Base-by-base conservation (phyloP, 2,329 filamentous ascomycete species). In the Sclerotinia trifoliorum region DNA sequence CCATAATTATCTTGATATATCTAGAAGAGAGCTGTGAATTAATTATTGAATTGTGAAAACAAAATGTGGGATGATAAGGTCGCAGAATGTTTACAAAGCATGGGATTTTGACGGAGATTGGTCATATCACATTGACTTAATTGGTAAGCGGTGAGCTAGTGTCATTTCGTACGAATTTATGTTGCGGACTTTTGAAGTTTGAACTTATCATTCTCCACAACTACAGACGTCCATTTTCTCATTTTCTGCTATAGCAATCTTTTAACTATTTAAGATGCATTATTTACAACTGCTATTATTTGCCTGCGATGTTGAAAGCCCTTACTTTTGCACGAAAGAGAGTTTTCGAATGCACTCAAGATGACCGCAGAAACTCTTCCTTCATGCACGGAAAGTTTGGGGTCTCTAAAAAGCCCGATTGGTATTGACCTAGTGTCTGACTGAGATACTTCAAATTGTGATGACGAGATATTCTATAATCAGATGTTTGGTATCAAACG, bases 1-100 rank as follows among this genome's bases (percentile, higher is more conserved):
- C 89, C 93, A 96, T 96, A 1, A 21, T 73, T 42, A n/a, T 44
- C 13, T 17, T 32, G 46, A 24, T 21, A 54, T 54, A 24, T 15
- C 13, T 8, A 13, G 39, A 19, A 17, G 8, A 39, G 1, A 19
- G 2, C 39, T 61, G 26, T 55, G 3, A 21, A 46, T 29, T 48
- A 15, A 13, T 49, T 46, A n/a, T n/a, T 55, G 21, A 17, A 26
- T 49, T 49, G 39, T 35, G 24, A 17, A 26, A 58, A 24, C 13
- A 55, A 26, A 62, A 26, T 49, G 62, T 44, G 51, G 42, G 26
- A 44, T 62, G 24, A 42, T 39, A 24, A 51, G 10, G 26, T 39
- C n/a, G 15, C n/a, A 51, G 26, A 51, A 67, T 62, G 65, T 62
- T 66, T 62, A 67, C 65, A 62, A 67, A 67, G 55, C 65, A 67